Evolutionary conservation across 192 early-diverging fungal genomes (phyloP).

Genomic region (Backusella liffmaniae): DNA sequence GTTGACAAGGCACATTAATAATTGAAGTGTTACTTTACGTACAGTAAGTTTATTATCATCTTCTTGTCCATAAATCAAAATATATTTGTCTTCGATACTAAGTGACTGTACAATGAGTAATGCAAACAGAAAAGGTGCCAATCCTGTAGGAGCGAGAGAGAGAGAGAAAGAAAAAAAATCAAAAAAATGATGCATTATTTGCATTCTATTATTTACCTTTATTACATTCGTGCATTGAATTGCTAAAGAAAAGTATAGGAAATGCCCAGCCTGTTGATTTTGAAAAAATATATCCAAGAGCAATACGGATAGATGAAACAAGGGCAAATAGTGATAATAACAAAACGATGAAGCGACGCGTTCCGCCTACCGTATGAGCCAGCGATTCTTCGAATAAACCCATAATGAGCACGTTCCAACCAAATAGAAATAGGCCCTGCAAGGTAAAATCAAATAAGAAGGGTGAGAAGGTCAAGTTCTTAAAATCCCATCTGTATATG

Average conservation of each 20-base stretch:
- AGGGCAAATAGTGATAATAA: constrained; percentile 28
- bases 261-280: constrained; percentile 48
- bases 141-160: constrained; percentile 30
- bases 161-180: background rate
- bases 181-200: constrained; percentile 1
- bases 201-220: constrained; percentile 44
- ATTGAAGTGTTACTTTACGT: constrained; percentile 41
- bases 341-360: constrained; percentile 38
- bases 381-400: constrained; percentile 54
- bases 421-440: constrained; percentile 27
- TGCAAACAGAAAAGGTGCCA: constrained; percentile 51
- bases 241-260: constrained; percentile 52
- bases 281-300: constrained; percentile 49
- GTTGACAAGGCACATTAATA: constrained; percentile 50
- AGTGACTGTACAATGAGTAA: constrained; percentile 48
- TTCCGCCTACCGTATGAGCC: constrained; percentile 41
- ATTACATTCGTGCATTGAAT: constrained; percentile 53
- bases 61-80: constrained; percentile 34
- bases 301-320: constrained; percentile 30
- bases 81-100: constrained; percentile 42
- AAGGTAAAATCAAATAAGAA: constrained; percentile 34
- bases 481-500: constrained; percentile 29
- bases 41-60: constrained; percentile 34
- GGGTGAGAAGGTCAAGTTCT: constrained; percentile 39
- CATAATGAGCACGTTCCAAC: constrained; percentile 48